Evolutionary conservation across 352 stramenopile genomes (phyloP), one percentile per base, ranked within the genome.

Genomic region (Pythium dissimile): DNA sequence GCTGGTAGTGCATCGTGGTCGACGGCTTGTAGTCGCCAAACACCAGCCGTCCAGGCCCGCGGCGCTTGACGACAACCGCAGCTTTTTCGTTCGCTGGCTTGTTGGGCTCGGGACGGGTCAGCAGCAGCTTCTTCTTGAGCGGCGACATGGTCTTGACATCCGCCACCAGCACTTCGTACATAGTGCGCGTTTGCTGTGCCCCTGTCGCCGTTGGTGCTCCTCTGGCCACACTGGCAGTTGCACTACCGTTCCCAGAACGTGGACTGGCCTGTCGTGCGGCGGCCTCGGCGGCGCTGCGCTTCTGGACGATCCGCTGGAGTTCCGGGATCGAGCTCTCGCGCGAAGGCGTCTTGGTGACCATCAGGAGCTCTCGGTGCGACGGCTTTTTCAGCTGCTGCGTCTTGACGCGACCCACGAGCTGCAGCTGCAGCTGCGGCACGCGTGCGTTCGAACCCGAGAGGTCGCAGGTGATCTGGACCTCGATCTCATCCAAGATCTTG

Each of bases 401-500:
- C 62, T 77, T 84, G 26, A 76, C 71, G 30, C 72, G 73, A 5
- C 80, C 78, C 10, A 91, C 73, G 9, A 94, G 67, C 32, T 88
- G 66, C 15, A 92, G 53, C 55, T 89, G 80, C 11, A 94, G 67
- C 49, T 84, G 73, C n/a, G 83, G 83, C 15, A 94, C 68, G 20
- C 85, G 80, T 52, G 82, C 80, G n/a, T 72, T 76, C 12, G 80
- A 88, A 26, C 73, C 65, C 1, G 80, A 69, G 26, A 91, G 63
- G 52, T 94, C 83, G 49, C 83, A 93, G 26, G 83, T 89, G 2
- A 94, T 71, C 52, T 92, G 81, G 18, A 94, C 75, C 66, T 89
- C 75, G 30, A 92, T 65, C 30, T 92, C 77, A 45, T 92, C 80
- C 44, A 92, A 55, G 18, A 87, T 87, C 30, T 67, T 63, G 52